phyloP scores from a whole-genome alignment of 176 grass and related monocot species.

The Triticum aestivum region IWGSC_CS_RefSeq_v2.1 NC_057814.1:563965749-563966248 shows the following conservation, averaged over 20 bases:
- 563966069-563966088: not conserved
- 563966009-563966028: conserved; percentile 1
- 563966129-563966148: not conserved
- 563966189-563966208: too few relatives aligned
- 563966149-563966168: conserved; percentile 14
- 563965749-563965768: not conserved
- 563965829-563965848: conserved; percentile 57
- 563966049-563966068: not conserved
- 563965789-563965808: conserved; percentile 40
- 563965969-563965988: not conserved
- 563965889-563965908: conserved; percentile 63
- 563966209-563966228: too few relatives aligned
- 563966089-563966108: not conserved
- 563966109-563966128: not conserved
- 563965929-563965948: conserved; percentile 56
- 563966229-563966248: too few relatives aligned
- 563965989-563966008: not conserved
- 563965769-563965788: conserved; percentile 39
- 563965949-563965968: not conserved
- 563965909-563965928: conserved; percentile 74
- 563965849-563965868: conserved; percentile 43
- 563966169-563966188: not conserved
- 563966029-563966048: not conserved
- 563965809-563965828: conserved; percentile 40
- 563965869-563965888: conserved; percentile 44